Conservation (phyloP, 192 early-diverging fungal genomes). For the Coemansia sp. region DNA sequence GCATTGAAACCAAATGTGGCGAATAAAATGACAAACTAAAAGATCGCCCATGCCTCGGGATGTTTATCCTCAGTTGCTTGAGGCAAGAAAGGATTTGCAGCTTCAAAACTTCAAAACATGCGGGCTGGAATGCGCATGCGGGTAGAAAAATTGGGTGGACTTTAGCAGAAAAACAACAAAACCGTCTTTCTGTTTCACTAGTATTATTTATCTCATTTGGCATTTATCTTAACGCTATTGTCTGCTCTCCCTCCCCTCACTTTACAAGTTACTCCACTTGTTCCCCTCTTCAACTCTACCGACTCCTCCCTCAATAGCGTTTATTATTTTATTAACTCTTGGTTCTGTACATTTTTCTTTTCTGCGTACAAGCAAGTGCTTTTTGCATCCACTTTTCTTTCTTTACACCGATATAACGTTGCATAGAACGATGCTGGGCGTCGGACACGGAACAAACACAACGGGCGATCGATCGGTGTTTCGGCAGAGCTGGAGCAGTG, state of each 20-base stretch:
- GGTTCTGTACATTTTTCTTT: too few relatives aligned
- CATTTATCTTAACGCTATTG: background rate
- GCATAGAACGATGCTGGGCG: conserved; percentile 21
- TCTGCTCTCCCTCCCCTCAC: background rate
- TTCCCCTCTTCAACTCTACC: background rate
- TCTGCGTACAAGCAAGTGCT: too few relatives aligned
- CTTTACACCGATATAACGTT: background rate
- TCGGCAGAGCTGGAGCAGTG: conserved; percentile 54
- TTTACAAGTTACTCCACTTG: too few relatives aligned
- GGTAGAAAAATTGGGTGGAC: background rate
- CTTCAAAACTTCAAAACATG: background rate
- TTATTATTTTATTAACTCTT: too few relatives aligned
- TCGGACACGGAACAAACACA: conserved; percentile 11
- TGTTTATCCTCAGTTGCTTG: background rate
- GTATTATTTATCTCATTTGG: background rate
- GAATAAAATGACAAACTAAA: background rate
- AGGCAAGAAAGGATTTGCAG: background rate
- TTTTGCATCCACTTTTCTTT: too few relatives aligned
- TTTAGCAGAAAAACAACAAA: conserved; percentile 5
- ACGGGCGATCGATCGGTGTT: conserved; percentile 12
- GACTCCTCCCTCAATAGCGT: background rate
- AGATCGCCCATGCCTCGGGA: background rate
- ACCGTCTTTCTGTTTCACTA: background rate
- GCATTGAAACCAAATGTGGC: background rate
- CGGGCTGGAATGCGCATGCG: background rate